Evolutionary conservation across 352 stramenopile genomes (phyloP), one percentile per base, ranked within the genome.

Genomic region (Phytopythium mirpurense): DNA sequence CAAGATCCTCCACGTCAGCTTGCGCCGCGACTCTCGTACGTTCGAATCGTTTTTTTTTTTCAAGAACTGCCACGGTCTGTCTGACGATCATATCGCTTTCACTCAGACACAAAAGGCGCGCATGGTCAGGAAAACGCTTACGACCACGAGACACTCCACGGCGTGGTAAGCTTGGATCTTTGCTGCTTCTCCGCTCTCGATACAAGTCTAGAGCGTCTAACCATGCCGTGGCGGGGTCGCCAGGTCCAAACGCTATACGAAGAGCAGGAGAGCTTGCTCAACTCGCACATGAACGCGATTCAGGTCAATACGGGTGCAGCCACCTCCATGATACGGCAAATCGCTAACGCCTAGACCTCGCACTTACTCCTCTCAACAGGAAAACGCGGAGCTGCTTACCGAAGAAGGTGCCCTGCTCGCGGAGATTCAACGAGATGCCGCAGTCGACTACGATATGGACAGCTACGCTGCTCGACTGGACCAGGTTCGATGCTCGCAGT

Each of bases 341-440:
- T 36, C 32, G 6, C 11, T 36, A 16, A 4, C 32, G 11, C 11
- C 6, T 10, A 36, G 7, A 15, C 7, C 2, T 10, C 15, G 7
- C 7, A 14, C 36, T 41, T 41, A 41, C 36, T 23, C 19, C 37
- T 15, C 23, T 27, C 19, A 72, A 15, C 63, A 98, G 76, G 93
- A 98, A 70, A 98, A 96, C 57, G 96, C 96, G 1, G 92, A 99
- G 65, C 76, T 99, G 19, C 67, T 99, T 14, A 98, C 95, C 1
- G 90, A 98, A 57, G 96, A 99, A 86, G 95, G 95, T 11, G 70
- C 78, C 21, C 64, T 97, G 49, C 60, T 96, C 12, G 81, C 85
- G 42, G 71, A 88, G 18, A 90, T 96, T 53, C 84, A 93, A 65
- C 87, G 84, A 21, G 91, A 98, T 32, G 70, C 56, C 46, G 83